These are phyloP conservation scores for Cladosporium sp. DNA, from an alignment of 2,329 filamentous ascomycete species.

Conservation along the genomic window DNA sequence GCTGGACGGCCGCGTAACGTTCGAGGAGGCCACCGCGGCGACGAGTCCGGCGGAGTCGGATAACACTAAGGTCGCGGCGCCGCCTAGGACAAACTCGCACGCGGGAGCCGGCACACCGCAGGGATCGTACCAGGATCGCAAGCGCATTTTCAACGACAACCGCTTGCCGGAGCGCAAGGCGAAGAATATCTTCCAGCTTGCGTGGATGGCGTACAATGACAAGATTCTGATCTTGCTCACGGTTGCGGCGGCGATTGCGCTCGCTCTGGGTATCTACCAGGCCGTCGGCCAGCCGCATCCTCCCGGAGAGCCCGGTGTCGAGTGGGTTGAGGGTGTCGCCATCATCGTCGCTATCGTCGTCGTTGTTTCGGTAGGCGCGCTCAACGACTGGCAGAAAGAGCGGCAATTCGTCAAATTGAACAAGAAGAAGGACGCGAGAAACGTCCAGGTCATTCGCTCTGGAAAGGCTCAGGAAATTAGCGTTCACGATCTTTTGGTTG, in stretches of 20 bases:
- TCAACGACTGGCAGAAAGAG: slow-evolving; percentile 79
- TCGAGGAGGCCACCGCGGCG: slow-evolving; percentile 53
- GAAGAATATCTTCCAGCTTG: slow-evolving; percentile 63
- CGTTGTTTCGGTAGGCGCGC: slow-evolving; percentile 69
- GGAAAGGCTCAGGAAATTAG: slow-evolving; percentile 64
- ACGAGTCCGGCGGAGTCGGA: slow-evolving; percentile 23
- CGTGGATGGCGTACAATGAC: slow-evolving; percentile 79
- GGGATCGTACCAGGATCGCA: slow-evolving; percentile 54
- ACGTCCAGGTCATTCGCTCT: slow-evolving; percentile 70
- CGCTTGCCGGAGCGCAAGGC: slow-evolving; percentile 62
- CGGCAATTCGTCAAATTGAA: slow-evolving; percentile 74
- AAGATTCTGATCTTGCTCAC: slow-evolving; percentile 70
- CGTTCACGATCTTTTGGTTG: slow-evolving; percentile 64
- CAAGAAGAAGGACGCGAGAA: slow-evolving; percentile 69
- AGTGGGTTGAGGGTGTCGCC: slow-evolving; percentile 78
- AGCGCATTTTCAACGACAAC: slow-evolving; percentile 64
- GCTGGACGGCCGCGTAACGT: slow-evolving; percentile 59
- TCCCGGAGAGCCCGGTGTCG: slow-evolving; percentile 52
- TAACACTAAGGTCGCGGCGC: slow-evolving; percentile 21
- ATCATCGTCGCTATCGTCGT: slow-evolving; percentile 71
- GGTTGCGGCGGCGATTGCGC: slow-evolving; percentile 64
- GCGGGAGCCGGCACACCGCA: slow-evolving; percentile 22
- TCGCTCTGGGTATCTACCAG: slow-evolving; percentile 69
- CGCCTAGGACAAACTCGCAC: slow-evolving; percentile 6
- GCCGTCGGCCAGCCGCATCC: slow-evolving; percentile 47